phyloP scores from a whole-genome alignment of 441 rosid species.

The Pelargonium australe region DNA sequence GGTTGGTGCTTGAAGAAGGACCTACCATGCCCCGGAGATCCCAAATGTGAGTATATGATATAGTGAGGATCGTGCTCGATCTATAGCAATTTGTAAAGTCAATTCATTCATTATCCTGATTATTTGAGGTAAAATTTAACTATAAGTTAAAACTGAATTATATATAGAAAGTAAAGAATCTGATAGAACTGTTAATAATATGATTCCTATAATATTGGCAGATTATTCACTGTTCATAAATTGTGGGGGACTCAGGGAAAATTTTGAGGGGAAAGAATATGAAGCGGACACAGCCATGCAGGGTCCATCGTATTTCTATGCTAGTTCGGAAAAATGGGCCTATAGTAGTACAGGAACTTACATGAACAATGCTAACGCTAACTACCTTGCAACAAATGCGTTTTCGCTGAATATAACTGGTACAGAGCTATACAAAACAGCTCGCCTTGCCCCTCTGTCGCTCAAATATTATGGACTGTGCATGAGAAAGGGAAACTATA shows the following conservation, averaged over 20 bases:
- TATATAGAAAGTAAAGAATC: too few relatives aligned
- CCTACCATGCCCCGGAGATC: constrained; percentile 45
- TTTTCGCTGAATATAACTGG: constrained; percentile 24
- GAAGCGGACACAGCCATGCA: constrained; percentile 30
- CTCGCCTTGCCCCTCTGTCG: constrained; percentile 67
- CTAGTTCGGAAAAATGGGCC: constrained; percentile 45
- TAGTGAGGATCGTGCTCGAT: not conserved
- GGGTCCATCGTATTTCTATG: constrained; percentile 38
- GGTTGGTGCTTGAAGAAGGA: constrained; percentile 60
- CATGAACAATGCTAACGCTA: not conserved
- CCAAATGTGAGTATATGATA: constrained; percentile 37
- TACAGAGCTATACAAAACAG: constrained; percentile 41
- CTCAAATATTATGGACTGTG: constrained; percentile 77
- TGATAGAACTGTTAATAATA: not conserved
- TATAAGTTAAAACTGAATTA: too few relatives aligned
- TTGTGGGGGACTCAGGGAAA: constrained; percentile 48
- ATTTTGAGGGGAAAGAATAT: constrained; percentile 29
- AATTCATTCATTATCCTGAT: not conserved
- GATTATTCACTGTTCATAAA: constrained; percentile 66
- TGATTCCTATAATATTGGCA: constrained; percentile 20
- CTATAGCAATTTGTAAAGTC: not conserved
- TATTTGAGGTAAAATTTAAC: not conserved
- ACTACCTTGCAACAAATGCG: constrained; percentile 23
- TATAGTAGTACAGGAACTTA: constrained; percentile 62
- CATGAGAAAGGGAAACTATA: constrained; percentile 49